Percentiles rank a stretch among this genome's conserved stretches.
phyloP scores from a whole-genome alignment of 768 basidiomycete genomes.

The Floccularia luteovirens region DNA sequence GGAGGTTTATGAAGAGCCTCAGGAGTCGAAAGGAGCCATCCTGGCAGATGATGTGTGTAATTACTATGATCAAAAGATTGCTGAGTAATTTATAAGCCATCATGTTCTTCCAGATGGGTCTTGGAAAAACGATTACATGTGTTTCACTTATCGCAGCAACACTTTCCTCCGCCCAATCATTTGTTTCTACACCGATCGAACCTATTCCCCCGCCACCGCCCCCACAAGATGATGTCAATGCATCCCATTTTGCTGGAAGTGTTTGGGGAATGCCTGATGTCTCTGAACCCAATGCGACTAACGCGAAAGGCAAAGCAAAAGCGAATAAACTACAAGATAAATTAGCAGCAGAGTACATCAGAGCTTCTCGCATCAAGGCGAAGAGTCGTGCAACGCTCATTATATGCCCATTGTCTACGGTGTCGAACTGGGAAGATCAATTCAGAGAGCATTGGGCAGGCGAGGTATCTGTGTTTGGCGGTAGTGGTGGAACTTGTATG shows the following conservation, averaged over 20 bases:
- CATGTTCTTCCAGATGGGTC: conserved; percentile 69
- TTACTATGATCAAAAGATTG: conserved; percentile 8
- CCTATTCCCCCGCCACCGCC: conserved; percentile 29
- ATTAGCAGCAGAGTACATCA: conserved; percentile 58
- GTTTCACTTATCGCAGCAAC: conserved; percentile 92
- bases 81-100: conserved; percentile 4
- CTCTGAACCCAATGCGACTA: conserved; percentile 16
- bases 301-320: conserved; percentile 58
- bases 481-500: conserved; percentile 41
- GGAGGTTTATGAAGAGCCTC: conserved; percentile 59
- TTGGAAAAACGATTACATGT: conserved; percentile 95
- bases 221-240: conserved; percentile 20
- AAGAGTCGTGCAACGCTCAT: conserved; percentile 91
- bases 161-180: conserved; percentile 56
- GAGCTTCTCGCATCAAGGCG: conserved; percentile 71
- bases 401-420: conserved; percentile 92
- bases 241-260: conserved; percentile 65
- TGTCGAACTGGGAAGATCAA: conserved; percentile 98
- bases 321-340: conserved; percentile 62
- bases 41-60: conserved; percentile 89
- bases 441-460: conserved; percentile 97
- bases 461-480: conserved; percentile 77
- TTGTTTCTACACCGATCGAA: conserved; percentile 51
- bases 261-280: conserved; percentile 81
- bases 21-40: conserved; percentile 80